Evolutionary conservation across 1,284 basidiomycete species (phyloP).

Genomic region (Schizophyllum amplum): DNA sequence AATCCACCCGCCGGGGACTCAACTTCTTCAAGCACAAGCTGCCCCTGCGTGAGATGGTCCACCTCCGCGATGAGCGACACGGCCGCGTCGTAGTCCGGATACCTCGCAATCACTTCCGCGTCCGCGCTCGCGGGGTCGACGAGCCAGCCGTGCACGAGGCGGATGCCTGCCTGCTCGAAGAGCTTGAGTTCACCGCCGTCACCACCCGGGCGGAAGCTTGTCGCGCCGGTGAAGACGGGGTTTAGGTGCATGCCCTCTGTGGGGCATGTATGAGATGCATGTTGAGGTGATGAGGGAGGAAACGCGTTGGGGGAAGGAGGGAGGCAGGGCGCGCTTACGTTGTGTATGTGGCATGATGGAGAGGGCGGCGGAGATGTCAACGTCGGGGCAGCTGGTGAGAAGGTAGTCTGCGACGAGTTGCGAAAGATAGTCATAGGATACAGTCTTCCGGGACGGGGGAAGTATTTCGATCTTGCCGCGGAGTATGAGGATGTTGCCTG

Average conservation of each 20-base stretch:
- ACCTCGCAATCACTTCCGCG: conserved; percentile 41
- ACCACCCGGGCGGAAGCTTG: conserved; percentile 57
- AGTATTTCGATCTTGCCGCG: conserved; percentile 68
- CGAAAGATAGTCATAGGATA: conserved; percentile 80
- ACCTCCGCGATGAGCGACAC: conserved; percentile 70
- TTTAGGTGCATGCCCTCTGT: conserved; percentile 83
- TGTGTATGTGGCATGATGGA: conserved; percentile 78
- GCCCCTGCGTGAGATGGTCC: conserved; percentile 61
- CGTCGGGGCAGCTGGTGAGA: conserved; percentile 46
- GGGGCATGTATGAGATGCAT: background rate
- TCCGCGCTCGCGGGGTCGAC: conserved; percentile 68
- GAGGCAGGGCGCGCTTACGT: no score
- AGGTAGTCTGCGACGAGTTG: conserved; percentile 80
- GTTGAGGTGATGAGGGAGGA: background rate
- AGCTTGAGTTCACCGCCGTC: conserved; percentile 74
- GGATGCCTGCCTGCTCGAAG: conserved; percentile 76
- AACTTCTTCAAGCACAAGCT: conserved; percentile 38
- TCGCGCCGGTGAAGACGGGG: conserved; percentile 63
- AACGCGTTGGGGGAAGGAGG: conserved; percentile 1
- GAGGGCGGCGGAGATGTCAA: conserved; percentile 72
- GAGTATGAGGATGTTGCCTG: conserved; percentile 80
- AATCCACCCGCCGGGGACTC: conserved; percentile 6
- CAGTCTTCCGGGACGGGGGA: conserved; percentile 54
- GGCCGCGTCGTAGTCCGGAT: conserved; percentile 62
- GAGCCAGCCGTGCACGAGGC: conserved; percentile 89